Base-by-base conservation (phyloP, 495 filamentous ascomycete genomes). In the Articulospora tetracladia region DNA sequence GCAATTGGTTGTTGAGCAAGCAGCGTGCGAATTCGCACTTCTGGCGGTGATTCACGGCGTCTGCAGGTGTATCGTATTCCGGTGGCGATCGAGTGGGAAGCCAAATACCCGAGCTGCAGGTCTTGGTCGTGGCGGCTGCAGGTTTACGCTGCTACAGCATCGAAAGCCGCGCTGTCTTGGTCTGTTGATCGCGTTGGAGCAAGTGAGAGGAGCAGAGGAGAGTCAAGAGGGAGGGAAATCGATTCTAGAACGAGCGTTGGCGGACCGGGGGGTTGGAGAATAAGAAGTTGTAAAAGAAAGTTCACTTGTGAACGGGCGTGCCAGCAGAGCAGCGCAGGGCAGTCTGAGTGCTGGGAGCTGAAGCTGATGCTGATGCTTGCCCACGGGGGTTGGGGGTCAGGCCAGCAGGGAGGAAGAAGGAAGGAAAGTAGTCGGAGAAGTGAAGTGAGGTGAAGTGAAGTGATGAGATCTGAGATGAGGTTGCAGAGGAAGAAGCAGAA, bases 51-150 rank as follows among this genome's bases (percentile, higher is more conserved):
- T 28, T 47, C 20, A 27, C 53, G 19, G 6, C 15, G 51, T 54
- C 26, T 12, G 8, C 17, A 23, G 28, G 51, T 23, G 20, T 11
- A 13, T 55, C 19, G 44, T 34, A 39, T 25, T 20, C 24, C 20
- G 28, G 26, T 8, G 22, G 26, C 13, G 20, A 20, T 4, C 3
- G 48, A 34, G n/a, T 26, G 2, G 25, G 17, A 51, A 56, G 36
- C 50, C 19, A 3, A n/a, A 41, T 8, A 32, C 25, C 32, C 50
- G 51, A 56, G 19, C 41, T 54, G 57, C 57, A 57, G 57, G 24
- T 51, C 17, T 17, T 60, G 44, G 27, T 59, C 36, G 61, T 60
- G 57, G 61, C 61, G 20, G 61, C 44, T 46, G 57, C 61, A 53
- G 47, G 51, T 57, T 53, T 15, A 27, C 24, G 50, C 30, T 59